These are phyloP conservation scores for Zygosaccharomyces bisporus DNA, from an alignment of 805 yeast genomes.

Conservation along the genomic window DNA sequence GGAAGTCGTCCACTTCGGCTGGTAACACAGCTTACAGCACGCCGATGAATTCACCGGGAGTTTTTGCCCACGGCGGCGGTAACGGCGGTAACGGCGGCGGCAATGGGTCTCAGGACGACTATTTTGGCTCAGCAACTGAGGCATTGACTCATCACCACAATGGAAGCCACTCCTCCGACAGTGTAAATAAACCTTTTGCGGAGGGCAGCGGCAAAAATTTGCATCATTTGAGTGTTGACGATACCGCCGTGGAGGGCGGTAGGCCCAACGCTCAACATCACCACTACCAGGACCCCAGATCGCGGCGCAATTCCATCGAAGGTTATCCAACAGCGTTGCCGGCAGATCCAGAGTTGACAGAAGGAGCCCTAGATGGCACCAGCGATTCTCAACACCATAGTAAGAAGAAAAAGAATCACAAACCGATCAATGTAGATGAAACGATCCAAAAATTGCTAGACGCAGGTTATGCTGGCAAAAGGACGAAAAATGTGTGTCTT, in stretches of 20 bases:
- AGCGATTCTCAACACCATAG: slow-evolving; percentile 23
- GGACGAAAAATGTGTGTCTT: slow-evolving; percentile 83
- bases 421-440: slow-evolving; percentile 67
- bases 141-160: background rate
- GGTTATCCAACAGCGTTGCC: slow-evolving; percentile 26
- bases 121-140: slow-evolving; percentile 17
- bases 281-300: slow-evolving; percentile 1
- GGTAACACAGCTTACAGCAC: slow-evolving; percentile 33
- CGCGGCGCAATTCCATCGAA: slow-evolving; percentile 15
- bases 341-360: slow-evolving; percentile 14
- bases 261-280: slow-evolving; percentile 10
- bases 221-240: slow-evolving; percentile 1
- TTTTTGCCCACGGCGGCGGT: slow-evolving; percentile 10
- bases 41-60: slow-evolving; percentile 35
- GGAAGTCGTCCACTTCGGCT: slow-evolving; percentile 33
- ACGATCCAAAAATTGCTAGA: slow-evolving; percentile 86
- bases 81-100: slow-evolving; percentile 3
- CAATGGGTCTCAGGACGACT: slow-evolving; percentile 18
- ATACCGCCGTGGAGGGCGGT: slow-evolving; percentile 2
- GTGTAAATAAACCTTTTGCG: slow-evolving; percentile 2
- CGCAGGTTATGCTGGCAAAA: slow-evolving; percentile 93
- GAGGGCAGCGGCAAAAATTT: slow-evolving; percentile 2
- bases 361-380: slow-evolving; percentile 18
- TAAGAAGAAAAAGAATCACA: slow-evolving; percentile 27
- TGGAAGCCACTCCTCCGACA: slow-evolving; percentile 1